Percentiles rank a stretch among this genome's conserved stretches.
phyloP scores from a whole-genome alignment of 306 rosid genomes.

The Lathyrus tuberosus region DNA sequence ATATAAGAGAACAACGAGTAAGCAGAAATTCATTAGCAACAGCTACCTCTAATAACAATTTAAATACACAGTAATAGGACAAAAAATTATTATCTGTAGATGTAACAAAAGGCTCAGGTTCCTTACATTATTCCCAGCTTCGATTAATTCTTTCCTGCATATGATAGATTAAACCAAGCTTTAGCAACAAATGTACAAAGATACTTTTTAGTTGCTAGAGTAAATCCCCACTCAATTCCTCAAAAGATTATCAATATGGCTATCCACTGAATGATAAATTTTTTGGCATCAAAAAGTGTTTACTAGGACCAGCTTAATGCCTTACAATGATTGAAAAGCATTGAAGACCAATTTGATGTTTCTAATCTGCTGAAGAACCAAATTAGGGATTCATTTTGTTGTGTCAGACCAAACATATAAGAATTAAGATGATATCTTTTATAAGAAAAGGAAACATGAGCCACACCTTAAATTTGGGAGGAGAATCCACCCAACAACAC shows the following conservation, averaged over 20 bases:
- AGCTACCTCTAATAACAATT: not conserved
- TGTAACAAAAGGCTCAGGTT: slow-evolving; percentile 33
- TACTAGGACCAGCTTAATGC: slow-evolving; percentile 5
- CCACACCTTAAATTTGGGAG: slow-evolving; percentile 75
- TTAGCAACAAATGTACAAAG: slow-evolving; percentile 12
- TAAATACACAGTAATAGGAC: slow-evolving; percentile 7
- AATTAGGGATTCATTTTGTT: slow-evolving; percentile 1
- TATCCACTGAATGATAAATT: not conserved
- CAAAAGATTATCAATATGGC: slow-evolving; percentile 27
- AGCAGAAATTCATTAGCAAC: slow-evolving; percentile 22
- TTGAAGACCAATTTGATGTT: slow-evolving; percentile 21
- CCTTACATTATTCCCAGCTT: slow-evolving; percentile 67
- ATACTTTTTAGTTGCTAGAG: not conserved
- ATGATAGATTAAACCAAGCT: slow-evolving; percentile 28
- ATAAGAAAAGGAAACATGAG: slow-evolving; percentile 11
- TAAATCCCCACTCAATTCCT: slow-evolving; percentile 5
- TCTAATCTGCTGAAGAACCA: not conserved
- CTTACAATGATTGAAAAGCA: slow-evolving; percentile 19
- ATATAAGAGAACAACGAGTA: slow-evolving; percentile 21
- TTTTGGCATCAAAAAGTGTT: slow-evolving; percentile 14
- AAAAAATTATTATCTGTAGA: slow-evolving; percentile 8
- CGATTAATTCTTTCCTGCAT: slow-evolving; percentile 57
- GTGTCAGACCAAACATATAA: not conserved
- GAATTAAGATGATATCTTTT: slow-evolving; percentile 11
- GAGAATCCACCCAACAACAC: slow-evolving; percentile 82